Conservation (phyloP, 2,329 filamentous ascomycete species). For the Amylocarpus encephaloides region DNA sequence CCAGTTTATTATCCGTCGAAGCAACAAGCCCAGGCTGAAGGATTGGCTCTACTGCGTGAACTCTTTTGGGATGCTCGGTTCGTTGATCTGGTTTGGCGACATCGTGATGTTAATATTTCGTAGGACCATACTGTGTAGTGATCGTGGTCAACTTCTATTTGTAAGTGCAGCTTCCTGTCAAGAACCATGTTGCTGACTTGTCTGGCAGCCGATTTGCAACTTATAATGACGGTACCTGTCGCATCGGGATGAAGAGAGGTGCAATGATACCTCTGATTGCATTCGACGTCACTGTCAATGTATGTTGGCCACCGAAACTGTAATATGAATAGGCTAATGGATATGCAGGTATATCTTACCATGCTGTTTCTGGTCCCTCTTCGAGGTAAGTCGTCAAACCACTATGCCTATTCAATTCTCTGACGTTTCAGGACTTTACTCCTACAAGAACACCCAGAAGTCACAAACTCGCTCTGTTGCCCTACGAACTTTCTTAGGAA, state of each 20-base stretch:
- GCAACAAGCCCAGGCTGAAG: constrained; percentile 43
- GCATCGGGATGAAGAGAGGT: constrained; percentile 53
- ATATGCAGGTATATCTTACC: constrained; percentile 46
- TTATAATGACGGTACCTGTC: constrained; percentile 49
- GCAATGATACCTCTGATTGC: constrained; percentile 56
- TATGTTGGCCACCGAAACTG: neutral
- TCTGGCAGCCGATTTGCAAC: constrained; percentile 47
- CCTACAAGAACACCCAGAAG: constrained; percentile 42
- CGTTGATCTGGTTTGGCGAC: constrained; percentile 3
- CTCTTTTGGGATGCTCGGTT: constrained; percentile 49
- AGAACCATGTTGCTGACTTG: neutral
- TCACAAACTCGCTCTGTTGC: constrained; percentile 45
- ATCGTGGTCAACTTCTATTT: constrained; percentile 47
- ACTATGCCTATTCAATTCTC: neutral
- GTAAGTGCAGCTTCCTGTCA: neutral
- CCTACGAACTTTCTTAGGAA: constrained; percentile 53
- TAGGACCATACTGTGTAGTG: constrained; percentile 35
- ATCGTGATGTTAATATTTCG: constrained; percentile 7
- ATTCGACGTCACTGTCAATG: constrained; percentile 55
- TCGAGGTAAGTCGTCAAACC: constrained; percentile 38
- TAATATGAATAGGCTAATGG: neutral
- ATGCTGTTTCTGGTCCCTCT: constrained; percentile 57
- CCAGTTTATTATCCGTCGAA: constrained; percentile 46
- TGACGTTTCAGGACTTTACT: constrained; percentile 43
- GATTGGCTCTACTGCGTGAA: constrained; percentile 57